Evolutionary conservation across 2,329 filamentous ascomycete genomes (phyloP).

Genomic region (Setomelanomma holmii): DNA sequence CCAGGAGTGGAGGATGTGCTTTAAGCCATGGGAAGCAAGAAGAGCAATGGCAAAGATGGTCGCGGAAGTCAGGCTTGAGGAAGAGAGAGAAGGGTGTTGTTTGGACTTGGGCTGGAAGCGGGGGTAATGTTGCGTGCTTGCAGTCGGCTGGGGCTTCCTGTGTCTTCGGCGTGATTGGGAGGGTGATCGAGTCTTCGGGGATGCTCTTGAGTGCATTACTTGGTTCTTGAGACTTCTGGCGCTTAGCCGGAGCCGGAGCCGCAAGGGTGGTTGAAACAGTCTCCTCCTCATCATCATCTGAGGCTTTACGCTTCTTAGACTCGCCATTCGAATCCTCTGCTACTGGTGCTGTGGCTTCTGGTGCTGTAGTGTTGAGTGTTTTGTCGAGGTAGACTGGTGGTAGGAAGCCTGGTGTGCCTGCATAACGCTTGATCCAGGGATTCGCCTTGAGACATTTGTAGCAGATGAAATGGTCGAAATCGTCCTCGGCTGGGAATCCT

Average conservation of each 20-base stretch:
- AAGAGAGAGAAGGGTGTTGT: constrained; percentile 78
- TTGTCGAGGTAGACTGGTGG: constrained; percentile 67
- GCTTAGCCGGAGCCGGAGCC: constrained; percentile 35
- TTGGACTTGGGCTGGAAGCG: constrained; percentile 59
- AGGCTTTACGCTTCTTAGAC: constrained; percentile 56
- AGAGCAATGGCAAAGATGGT: constrained; percentile 80
- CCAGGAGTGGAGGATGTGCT: constrained; percentile 79
- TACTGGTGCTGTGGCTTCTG: constrained; percentile 4
- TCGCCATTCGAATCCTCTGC: constrained; percentile 30
- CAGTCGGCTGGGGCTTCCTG: constrained; percentile 51
- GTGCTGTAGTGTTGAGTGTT: constrained; percentile 20
- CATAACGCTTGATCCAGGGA: constrained; percentile 92
- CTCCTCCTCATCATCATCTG: constrained; percentile 46
- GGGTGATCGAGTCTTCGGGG: constrained; percentile 29
- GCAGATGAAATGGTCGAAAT: constrained; percentile 89
- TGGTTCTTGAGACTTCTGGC: constrained; percentile 46
- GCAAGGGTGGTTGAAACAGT: constrained; percentile 16
- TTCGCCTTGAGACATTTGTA: constrained; percentile 90
- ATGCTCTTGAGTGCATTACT: constrained; percentile 44
- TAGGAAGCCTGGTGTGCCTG: constrained; percentile 79
- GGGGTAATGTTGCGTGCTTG: constrained; percentile 68
- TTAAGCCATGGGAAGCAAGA: constrained; percentile 78
- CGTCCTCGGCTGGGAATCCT: constrained; percentile 87
- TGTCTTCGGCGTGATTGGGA: constrained; percentile 40
- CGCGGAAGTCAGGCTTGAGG: constrained; percentile 78